Conservation (phyloP, 2,329 filamentous ascomycete species). For the Aspergillus candidus region DNA sequence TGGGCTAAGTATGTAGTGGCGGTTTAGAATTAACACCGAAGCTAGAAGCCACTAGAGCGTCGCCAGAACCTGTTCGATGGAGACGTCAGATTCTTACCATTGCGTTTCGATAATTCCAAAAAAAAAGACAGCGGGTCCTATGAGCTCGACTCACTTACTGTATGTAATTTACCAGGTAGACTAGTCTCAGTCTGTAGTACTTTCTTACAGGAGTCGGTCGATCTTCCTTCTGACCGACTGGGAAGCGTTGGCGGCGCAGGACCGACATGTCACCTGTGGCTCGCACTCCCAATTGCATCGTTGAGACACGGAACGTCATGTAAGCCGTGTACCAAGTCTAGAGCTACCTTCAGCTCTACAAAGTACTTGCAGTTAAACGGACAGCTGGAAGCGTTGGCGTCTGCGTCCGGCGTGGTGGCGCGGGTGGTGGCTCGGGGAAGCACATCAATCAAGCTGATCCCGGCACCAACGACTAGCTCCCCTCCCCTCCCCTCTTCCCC, state of each 20-base stretch:
- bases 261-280: too few relatives aligned
- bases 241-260: too few relatives aligned
- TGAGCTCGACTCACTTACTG: too few relatives aligned
- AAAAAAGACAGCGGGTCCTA: too few relatives aligned
- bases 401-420: constrained; percentile 5
- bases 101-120: neutral
- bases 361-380: too few relatives aligned
- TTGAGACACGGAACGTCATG: too few relatives aligned
- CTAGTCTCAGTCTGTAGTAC: neutral
- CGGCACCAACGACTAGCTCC: constrained; percentile 3
- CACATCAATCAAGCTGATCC: constrained; percentile 10
- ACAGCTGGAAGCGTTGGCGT: neutral
- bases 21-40: constrained; percentile 16
- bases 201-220: neutral
- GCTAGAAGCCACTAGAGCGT: constrained; percentile 31
- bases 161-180: neutral
- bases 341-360: too few relatives aligned
- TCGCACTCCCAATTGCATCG: too few relatives aligned
- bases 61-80: constrained; percentile 22
- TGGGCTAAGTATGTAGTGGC: constrained; percentile 9
- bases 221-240: too few relatives aligned
- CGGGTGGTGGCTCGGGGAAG: constrained; percentile 10
- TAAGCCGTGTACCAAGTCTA: too few relatives aligned
- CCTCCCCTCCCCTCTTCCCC: too few relatives aligned
- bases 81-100: constrained; percentile 18